Percentiles rank a stretch among this genome's conserved stretches.
Conservation (phyloP, 2,329 filamentous ascomycete species). For the Trichophyton rubrum region DNA sequence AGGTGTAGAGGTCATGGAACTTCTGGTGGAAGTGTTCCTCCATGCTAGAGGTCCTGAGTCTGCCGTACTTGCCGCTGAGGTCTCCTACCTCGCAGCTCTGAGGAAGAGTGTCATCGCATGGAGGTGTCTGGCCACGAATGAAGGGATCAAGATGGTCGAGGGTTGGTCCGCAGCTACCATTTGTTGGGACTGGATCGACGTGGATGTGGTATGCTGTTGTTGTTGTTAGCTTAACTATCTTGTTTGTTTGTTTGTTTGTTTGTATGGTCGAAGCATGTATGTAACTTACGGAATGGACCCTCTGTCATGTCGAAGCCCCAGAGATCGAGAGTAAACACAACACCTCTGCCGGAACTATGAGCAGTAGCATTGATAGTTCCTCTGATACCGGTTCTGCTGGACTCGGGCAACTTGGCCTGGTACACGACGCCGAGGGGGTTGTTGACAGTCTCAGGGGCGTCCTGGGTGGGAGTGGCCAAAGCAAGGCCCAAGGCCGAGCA, state of each 20-base stretch:
- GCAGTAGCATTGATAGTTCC: conserved; percentile 40
- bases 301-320: conserved; percentile 42
- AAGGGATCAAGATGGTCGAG: conserved; percentile 60
- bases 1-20: conserved; percentile 40
- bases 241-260: neutral
- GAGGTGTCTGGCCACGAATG: conserved; percentile 47
- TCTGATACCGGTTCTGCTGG: conserved; percentile 43
- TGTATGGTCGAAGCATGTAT: neutral
- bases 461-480: conserved; percentile 20
- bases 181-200: conserved; percentile 46
- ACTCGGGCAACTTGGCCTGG: conserved; percentile 44
- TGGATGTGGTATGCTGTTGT: conserved; percentile 59
- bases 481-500: conserved; percentile 15
- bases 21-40: conserved; percentile 18
- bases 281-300: conserved; percentile 38
- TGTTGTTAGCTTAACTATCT: neutral
- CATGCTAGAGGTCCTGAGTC: conserved; percentile 36
- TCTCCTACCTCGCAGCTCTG: conserved; percentile 65
- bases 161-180: conserved; percentile 60
- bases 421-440: conserved; percentile 47
- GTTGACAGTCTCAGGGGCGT: conserved; percentile 41
- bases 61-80: conserved; percentile 60
- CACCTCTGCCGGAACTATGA: conserved; percentile 41
- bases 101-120: conserved; percentile 47
- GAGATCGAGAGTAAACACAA: conserved; percentile 44